Base-by-base conservation (phyloP, 345 rosid genomes). In the Pugionium cornutum region DNA sequence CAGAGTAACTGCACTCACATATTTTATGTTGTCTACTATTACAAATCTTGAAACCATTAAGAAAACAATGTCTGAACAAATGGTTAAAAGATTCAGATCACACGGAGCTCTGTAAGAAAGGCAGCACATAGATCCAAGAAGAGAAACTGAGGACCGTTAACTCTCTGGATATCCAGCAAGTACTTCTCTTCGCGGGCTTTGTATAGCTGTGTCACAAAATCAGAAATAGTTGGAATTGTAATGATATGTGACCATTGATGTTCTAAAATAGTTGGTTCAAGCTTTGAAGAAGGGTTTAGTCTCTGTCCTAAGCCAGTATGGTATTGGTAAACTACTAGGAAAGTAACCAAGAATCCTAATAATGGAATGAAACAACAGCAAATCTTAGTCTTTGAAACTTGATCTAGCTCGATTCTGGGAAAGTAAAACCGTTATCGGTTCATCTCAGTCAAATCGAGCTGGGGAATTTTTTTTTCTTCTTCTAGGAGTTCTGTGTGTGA, bases 91-190 rank as follows among this genome's bases (percentile, higher is more conserved):
- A 56, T 44, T 73, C 78, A 92, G 28, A 89, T 80, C 46, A 92
- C 86, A 39, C 89, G 88, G n/a, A 92, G 91, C 77, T 85, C 91
- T 0, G 91, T 80, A 44, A 92, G 92, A 67, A 92, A 89, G 30
- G 88, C 87, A 2, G 97, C 95, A 29, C 98, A 92, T 39, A 92
- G 89, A 76, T 92, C 97, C 78, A 92, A 75, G 77, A 92, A 89
- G 7, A 92, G 85, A 72, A 92, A 75, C 73, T 92, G 96, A n/a
- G 94, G 91, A 27, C 98, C 98, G 9, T 76, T 83, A 55, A 89
- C 81, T 76, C 94, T 77, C 76, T 83, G 98, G 11, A 92, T 85
- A 72, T 92, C 97, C 7, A 89, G 84, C 74, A 92, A 75, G 78
- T 92, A 89, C 73, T 86, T 89, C 69, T 89, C 98, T 30, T 86